Evolutionary conservation across 108 stramenopile species (phyloP), one percentile per base, ranked within the genome.

Genomic region (Cylindrotheca fusiformis): DNA sequence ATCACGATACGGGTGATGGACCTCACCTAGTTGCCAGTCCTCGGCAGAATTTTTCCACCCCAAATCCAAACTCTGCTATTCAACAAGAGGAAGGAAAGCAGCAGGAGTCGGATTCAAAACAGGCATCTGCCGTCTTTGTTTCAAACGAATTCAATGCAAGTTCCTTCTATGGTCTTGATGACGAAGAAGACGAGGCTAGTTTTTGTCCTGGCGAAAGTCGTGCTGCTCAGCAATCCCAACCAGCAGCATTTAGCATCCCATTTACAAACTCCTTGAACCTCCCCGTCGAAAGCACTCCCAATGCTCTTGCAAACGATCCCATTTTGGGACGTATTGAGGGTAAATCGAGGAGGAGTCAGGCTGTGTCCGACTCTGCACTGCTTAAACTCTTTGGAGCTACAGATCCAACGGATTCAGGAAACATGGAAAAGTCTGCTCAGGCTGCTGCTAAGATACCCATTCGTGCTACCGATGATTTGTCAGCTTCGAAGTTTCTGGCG

Each of bases 141-240:
- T 50, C 33, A 27, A 67, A 70, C 32, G 72, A 74, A 12, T 74
- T 69, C 56, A 69, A 60, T 72, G 58, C 64, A 12, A n/a, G 30
- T 5, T 60, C 28, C 20, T 79, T 60, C 60, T 79, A 79, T 45
- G 78, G 78, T 17, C 19, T 65, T 19, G 78, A 79, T 3, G 78
- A 74, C 21, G 78, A 78, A 48, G 72, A 73, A 10, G 63, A 63
- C 8, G 59, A 68, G 18, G 33, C 23, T 0, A n/a, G n/a, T n/a
- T n/a, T n/a, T n/a, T n/a, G n/a, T n/a, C n/a, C n/a, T n/a, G 36
- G 36, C 36, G 14, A 41, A 10, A 41, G 14, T 41, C 6, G 6
- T 41, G 6, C 36, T 10, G 14, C 36, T 41, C 10, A 41, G 14
- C 6, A 14, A 41, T 10, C 14, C 36, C 10, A 41, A 6, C 10